These are phyloP conservation scores for Raddia guianensis DNA, from an alignment of 176 grass and related monocot species.

Conservation along the genomic window DNA sequence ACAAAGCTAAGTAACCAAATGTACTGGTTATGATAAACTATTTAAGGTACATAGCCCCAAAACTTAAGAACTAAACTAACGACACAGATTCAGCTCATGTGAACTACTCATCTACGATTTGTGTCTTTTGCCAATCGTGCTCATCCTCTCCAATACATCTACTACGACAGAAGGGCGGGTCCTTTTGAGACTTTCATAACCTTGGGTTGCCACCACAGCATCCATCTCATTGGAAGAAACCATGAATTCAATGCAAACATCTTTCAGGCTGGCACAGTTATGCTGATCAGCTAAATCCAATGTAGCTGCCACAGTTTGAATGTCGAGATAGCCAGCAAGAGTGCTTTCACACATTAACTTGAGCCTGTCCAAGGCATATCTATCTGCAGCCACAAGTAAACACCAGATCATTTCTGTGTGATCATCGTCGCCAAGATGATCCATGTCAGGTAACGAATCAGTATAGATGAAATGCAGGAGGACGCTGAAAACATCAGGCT, in stretches of 20 bases:
- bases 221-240: background rate
- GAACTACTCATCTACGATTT: background rate
- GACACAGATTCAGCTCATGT: too few relatives aligned
- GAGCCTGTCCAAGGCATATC: conserved; percentile 30
- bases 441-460: background rate
- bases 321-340: conserved; percentile 15
- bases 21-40: too few relatives aligned
- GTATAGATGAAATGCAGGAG: conserved; percentile 44
- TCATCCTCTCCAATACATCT: background rate
- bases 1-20: too few relatives aligned
- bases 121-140: background rate
- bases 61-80: too few relatives aligned
- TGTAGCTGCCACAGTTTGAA: conserved; percentile 22
- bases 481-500: conserved; percentile 17
- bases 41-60: too few relatives aligned
- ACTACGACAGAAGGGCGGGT: background rate
- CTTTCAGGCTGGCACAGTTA: conserved; percentile 8
- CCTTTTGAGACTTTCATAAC: background rate
- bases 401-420: background rate
- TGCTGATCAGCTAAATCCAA: conserved; percentile 40
- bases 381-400: conserved; percentile 33
- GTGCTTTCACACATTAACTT: conserved; percentile 1
- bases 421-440: background rate
- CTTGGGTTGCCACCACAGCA: background rate
- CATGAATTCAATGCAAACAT: background rate